phyloP scores from a whole-genome alignment of 2,329 filamentous ascomycete species.

The Knoxdaviesia proteae region DNA sequence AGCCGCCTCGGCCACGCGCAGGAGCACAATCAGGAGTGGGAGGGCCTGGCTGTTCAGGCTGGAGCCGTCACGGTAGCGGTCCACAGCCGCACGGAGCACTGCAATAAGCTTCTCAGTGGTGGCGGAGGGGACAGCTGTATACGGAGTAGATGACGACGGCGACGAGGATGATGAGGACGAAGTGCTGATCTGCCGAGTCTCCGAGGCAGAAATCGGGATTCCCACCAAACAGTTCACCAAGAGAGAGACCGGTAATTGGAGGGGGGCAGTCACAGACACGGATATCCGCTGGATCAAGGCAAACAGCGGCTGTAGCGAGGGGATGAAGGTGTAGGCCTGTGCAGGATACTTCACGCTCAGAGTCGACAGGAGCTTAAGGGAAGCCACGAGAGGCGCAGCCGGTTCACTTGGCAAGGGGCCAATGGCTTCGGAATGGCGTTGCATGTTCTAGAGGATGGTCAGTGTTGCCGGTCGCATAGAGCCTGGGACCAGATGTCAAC shows the following conservation, averaged over 20 bases:
- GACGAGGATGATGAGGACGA: too few species aligned
- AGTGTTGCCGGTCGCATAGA: neutral
- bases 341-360: slow-evolving; percentile 6
- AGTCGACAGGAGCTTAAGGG: slow-evolving; percentile 7
- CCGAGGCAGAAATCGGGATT: slow-evolving; percentile 5
- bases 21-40: slow-evolving; percentile 4
- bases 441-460: slow-evolving; percentile 3
- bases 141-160: slow-evolving; percentile 1
- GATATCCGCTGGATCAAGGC: slow-evolving; percentile 5
- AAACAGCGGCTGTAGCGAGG: slow-evolving; percentile 5
- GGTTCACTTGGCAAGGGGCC: slow-evolving; percentile 5
- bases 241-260: slow-evolving; percentile 7
- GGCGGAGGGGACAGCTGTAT: slow-evolving; percentile 1
- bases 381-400: slow-evolving; percentile 6
- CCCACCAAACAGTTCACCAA: slow-evolving; percentile 7
- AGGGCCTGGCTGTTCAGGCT: slow-evolving; percentile 3
- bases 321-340: slow-evolving; percentile 6
- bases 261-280: slow-evolving; percentile 4
- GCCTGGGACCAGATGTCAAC: neutral
- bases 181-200: neutral
- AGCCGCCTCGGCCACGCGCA: slow-evolving; percentile 4
- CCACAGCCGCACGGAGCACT: slow-evolving; percentile 1
- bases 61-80: slow-evolving; percentile 1
- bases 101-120: neutral
- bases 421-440: slow-evolving; percentile 5